Evolutionary conservation across 331 rosid species (phyloP).

Genomic region (Stylosanthes scabra): DNA sequence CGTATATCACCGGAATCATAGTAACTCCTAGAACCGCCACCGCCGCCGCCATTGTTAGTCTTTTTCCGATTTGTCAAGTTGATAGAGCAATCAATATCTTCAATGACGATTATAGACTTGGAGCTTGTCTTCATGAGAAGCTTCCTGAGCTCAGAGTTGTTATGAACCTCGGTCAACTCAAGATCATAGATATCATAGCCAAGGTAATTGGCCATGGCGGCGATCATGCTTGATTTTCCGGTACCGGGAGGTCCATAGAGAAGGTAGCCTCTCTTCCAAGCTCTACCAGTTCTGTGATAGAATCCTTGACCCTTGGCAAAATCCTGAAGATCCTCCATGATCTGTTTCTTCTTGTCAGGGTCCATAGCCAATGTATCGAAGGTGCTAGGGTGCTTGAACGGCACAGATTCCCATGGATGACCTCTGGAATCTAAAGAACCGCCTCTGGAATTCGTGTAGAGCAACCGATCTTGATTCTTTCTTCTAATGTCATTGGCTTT

Average conservation of each 20-base stretch:
- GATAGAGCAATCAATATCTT: slow-evolving; percentile 92
- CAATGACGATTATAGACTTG: slow-evolving; percentile 88
- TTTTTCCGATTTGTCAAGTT: slow-evolving; percentile 68
- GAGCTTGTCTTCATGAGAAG: slow-evolving; percentile 94
- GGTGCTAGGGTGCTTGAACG: slow-evolving; percentile 95
- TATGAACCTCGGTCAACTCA: slow-evolving; percentile 93
- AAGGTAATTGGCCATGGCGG: slow-evolving; percentile 90
- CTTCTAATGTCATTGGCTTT: slow-evolving; percentile 80
- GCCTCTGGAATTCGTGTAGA: slow-evolving; percentile 89
- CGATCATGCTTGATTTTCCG: slow-evolving; percentile 96
- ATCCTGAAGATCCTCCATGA: slow-evolving; percentile 81
- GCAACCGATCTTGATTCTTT: slow-evolving; percentile 77
- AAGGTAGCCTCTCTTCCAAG: slow-evolving; percentile 97
- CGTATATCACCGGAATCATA: slow-evolving; percentile 50
- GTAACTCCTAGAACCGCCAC: slow-evolving; percentile 27
- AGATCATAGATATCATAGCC: slow-evolving; percentile 96
- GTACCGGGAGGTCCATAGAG: slow-evolving; percentile 95
- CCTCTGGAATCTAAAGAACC: slow-evolving; percentile 91
- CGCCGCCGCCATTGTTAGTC: background rate
- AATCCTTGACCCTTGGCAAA: slow-evolving; percentile 78
- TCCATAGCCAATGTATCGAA: slow-evolving; percentile 96
- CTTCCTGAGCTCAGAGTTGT: slow-evolving; percentile 86
- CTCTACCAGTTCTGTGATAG: slow-evolving; percentile 87
- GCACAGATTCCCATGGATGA: slow-evolving; percentile 97
- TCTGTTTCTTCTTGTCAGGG: slow-evolving; percentile 62